Evolutionary conservation across 257 asterid genomes (phyloP).

Genomic region (Buddleja alternifolia): DNA sequence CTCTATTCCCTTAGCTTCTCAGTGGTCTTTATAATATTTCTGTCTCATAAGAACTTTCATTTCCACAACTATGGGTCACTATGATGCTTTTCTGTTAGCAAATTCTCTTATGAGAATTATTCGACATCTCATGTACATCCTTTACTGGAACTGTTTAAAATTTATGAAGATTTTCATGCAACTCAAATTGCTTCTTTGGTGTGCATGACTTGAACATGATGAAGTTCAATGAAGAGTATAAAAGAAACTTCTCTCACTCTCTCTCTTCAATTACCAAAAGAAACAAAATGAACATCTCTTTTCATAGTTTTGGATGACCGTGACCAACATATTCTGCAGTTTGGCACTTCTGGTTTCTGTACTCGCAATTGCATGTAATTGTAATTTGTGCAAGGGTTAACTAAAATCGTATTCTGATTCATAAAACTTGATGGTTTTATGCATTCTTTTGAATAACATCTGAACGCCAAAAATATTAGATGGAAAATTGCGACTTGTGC

Average conservation of each 20-base stretch:
- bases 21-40: background rate
- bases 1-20: background rate
- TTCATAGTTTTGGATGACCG: constrained; percentile 7
- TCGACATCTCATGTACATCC: background rate
- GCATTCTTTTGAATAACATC: constrained; percentile 3
- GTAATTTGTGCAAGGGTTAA: constrained; percentile 7
- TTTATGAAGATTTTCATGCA: constrained; percentile 19
- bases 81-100: background rate
- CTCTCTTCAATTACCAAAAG: too few species aligned
- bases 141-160: background rate
- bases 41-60: background rate
- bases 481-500: background rate
- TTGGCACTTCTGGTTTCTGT: constrained; percentile 1
- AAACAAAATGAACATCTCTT: background rate
- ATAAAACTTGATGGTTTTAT: constrained; percentile 15
- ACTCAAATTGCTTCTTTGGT: constrained; percentile 13
- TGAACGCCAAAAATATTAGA: background rate
- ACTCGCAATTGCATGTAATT: constrained; percentile 3
- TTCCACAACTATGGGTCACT: background rate
- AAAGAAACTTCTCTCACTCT: constrained; percentile 5
- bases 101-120: background rate
- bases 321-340: constrained; percentile 9
- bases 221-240: constrained; percentile 9
- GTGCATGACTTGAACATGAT: constrained; percentile 5
- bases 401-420: constrained; percentile 6